These are phyloP conservation scores for Aurantiochytrium sp. DNA, from an alignment of 108 stramenopile species.

Conservation along the genomic window DNA sequence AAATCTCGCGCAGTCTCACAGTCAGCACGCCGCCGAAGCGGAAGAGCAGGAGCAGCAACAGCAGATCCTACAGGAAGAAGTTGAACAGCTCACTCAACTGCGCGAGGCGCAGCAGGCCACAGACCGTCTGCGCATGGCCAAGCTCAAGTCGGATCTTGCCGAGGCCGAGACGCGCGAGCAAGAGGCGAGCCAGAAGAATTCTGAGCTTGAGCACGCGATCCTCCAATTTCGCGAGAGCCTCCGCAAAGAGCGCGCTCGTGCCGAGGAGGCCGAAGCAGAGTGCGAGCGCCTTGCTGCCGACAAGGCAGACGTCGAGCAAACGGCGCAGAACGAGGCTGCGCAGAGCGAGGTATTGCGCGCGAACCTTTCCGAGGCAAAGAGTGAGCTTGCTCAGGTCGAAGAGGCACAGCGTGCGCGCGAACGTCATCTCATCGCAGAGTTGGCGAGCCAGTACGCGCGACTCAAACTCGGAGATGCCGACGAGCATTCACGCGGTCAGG, in stretches of 20 bases:
- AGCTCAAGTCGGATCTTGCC: not conserved
- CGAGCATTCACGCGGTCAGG: not conserved
- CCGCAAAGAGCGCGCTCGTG: not conserved
- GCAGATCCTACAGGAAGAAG: not conserved
- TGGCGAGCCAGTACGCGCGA: not conserved
- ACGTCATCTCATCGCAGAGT: not conserved
- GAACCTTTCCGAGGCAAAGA: not conserved
- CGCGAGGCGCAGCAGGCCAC: not conserved
- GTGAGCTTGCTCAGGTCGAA: not conserved
- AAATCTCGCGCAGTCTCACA: not conserved
- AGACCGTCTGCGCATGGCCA: not conserved
- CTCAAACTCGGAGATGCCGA: not conserved
- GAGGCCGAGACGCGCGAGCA: not conserved
- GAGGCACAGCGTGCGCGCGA: not conserved
- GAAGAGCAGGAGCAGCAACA: constrained; percentile 8
- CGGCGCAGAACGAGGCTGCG: not conserved
- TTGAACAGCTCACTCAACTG: not conserved
- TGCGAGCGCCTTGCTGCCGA: not conserved
- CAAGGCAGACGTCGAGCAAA: not conserved
- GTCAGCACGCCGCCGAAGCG: not conserved
- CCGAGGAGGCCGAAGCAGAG: constrained; percentile 21
- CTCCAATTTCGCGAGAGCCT: not conserved
- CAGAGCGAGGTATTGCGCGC: not conserved
- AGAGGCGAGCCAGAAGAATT: not conserved
- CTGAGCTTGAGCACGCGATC: not conserved